Base-by-base conservation (phyloP, 441 rosid genomes). In the Adansonia grandidieri region DNA sequence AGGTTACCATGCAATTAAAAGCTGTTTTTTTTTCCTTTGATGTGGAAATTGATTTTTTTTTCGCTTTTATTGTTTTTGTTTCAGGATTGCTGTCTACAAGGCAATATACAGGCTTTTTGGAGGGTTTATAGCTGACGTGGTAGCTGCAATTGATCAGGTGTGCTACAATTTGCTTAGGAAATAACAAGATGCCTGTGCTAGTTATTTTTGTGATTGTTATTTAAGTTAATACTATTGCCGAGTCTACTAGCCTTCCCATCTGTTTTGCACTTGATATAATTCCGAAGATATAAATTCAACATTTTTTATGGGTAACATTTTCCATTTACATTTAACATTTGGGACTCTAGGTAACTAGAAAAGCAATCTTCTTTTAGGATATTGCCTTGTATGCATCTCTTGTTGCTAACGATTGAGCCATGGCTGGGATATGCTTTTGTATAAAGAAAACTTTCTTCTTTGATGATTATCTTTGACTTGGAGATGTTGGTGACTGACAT, bases 61-160 rank as follows among this genome's bases (percentile, higher is more conserved):
- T 37, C 0, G 42, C 42, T 37, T 37, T 37, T 37, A 37, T 37
- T 24, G 81, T 44, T 44, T 24, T 64, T 75, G 4, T 81, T 74
- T 75, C 86, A 97, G 99, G 91, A 89, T 97, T 92, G 99, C 98
- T 71, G 98, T 97, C 74, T 97, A 97, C 83, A 97, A 97, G 81
- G 97, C 98, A 77, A 93, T 97, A 11, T 95, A 97, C 86, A 82
- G 98, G 89, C 95, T 91, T 76, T 93, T 93, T 82, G 99, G 98
- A 84, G 98, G 99, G 65, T 96, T 90, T 78, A 89, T 96, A 62
- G 92, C 98, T 19, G 99, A 96, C 89, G 99, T 96, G 58, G 98
- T 96, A 37, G 99, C 99, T 81, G 98, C 99, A 69, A 96, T 96
- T 86, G 98, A 96, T 87, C 97, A 91, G 96, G 99, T 93, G 58